Conservation (phyloP, 176 grass and related monocot genomes). For the Cenchrus americanus region DNA sequence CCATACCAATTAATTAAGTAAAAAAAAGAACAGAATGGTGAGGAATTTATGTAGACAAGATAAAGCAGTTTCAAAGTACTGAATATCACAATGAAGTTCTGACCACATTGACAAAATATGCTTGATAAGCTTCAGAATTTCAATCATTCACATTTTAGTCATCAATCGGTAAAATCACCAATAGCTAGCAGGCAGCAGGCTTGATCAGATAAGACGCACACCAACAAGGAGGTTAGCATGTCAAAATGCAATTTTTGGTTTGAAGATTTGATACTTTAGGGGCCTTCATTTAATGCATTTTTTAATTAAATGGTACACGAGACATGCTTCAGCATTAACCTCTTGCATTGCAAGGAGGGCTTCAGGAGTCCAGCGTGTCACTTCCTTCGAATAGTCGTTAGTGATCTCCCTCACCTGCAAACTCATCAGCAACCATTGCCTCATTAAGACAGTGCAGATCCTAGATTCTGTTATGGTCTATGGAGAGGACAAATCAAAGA, state of each 20-base stretch:
- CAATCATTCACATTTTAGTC: no score
- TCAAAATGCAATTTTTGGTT: neutral
- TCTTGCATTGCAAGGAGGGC: conserved; percentile 36
- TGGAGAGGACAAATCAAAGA: neutral
- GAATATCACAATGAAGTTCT: no score
- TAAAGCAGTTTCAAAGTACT: no score
- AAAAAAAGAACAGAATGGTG: no score
- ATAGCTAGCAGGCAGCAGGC: no score
- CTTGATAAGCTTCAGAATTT: no score
- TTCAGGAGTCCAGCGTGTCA: conserved; percentile 19
- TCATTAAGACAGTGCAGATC: neutral
- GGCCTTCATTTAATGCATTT: neutral
- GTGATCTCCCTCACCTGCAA: conserved; percentile 74
- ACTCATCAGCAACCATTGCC: conserved; percentile 28
- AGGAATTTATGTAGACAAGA: no score
- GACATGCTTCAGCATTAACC: conserved; percentile 19
- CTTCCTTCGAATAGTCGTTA: neutral
- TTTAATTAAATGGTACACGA: neutral
- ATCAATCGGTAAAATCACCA: no score
- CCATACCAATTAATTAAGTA: no score
- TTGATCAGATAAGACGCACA: neutral
- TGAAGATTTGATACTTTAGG: neutral
- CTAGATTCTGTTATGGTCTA: neutral
- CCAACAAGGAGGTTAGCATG: neutral
- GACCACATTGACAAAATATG: no score